Evolutionary conservation across 805 yeast genomes (phyloP).

Genomic region (Saccharomycopsis babjevae): DNA sequence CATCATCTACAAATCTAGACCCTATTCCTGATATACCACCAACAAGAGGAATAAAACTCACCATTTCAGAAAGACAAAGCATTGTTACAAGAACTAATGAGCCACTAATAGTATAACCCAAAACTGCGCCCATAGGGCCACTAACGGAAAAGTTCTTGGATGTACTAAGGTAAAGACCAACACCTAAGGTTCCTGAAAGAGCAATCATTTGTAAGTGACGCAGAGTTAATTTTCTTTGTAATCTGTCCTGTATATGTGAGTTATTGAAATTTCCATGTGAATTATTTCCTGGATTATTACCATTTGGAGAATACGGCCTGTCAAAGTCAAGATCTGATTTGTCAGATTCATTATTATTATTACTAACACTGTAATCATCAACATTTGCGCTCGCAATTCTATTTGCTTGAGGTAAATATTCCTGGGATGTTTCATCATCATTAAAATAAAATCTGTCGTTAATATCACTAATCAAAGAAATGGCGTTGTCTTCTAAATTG

Average conservation of each 20-base stretch:
- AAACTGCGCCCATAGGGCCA: conserved; percentile 67
- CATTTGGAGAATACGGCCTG: background rate
- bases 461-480: background rate
- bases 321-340: background rate
- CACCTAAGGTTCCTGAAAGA: conserved; percentile 71
- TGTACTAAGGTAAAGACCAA: conserved; percentile 57
- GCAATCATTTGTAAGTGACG: conserved; percentile 72
- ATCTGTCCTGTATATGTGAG: conserved; percentile 18
- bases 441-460: background rate
- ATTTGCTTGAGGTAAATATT: background rate
- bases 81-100: conserved; percentile 57
- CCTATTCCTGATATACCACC: conserved; percentile 71
- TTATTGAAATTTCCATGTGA: background rate
- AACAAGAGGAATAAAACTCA: conserved; percentile 66
- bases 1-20: conserved; percentile 66
- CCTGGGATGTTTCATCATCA: background rate
- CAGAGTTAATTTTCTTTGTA: conserved; percentile 48
- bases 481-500: background rate
- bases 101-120: conserved; percentile 60
- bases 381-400: background rate
- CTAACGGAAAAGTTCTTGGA: conserved; percentile 67
- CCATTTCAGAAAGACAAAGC: conserved; percentile 73
- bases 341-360: background rate
- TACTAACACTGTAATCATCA: background rate
- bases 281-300: background rate